Percentiles rank a stretch among this genome's conserved stretches.
phyloP scores from a whole-genome alignment of 352 stramenopile genomes.

The Phytophthora cryptogea region DNA sequence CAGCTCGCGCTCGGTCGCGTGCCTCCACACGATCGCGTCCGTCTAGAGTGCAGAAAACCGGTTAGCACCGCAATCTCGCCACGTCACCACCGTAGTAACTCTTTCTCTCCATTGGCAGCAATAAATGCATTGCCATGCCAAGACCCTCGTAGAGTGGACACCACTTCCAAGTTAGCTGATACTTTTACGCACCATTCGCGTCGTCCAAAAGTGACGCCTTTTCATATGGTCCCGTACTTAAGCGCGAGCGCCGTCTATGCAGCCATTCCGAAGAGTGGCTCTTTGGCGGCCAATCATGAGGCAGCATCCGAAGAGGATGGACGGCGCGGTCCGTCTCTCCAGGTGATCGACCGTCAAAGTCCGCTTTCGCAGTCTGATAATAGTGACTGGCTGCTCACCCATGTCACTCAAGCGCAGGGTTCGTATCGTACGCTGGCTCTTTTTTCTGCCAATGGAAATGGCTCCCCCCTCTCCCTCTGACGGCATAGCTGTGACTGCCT shows the following conservation, averaged over 20 bases:
- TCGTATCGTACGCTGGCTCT: constrained; percentile 30
- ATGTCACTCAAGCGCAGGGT: constrained; percentile 5
- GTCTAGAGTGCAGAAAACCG: constrained; percentile 35
- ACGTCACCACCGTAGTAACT: neutral
- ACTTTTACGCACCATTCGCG: constrained; percentile 11
- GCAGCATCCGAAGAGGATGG: constrained; percentile 5
- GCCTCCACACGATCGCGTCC: constrained; percentile 67
- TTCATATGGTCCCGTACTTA: constrained; percentile 19
- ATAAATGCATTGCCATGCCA: too few relatives aligned
- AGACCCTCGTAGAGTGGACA: too few relatives aligned
- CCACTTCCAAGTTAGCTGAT: too few relatives aligned
- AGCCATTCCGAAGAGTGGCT: constrained; percentile 24
- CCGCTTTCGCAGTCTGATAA: neutral
- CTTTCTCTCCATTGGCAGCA: neutral
- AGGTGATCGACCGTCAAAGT: neutral
- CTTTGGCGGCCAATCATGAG: constrained; percentile 23
- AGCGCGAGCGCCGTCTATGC: constrained; percentile 12
- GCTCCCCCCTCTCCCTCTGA: constrained; percentile 34
- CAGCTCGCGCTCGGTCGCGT: constrained; percentile 47
- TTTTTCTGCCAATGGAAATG: constrained; percentile 54
- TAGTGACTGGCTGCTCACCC: constrained; percentile 6
- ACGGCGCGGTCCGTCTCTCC: neutral
- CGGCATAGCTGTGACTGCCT: constrained; percentile 33
- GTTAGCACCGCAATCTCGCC: neutral
- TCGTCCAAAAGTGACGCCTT: neutral